Evolutionary conservation across 2,329 filamentous ascomycete species (phyloP), one percentile per base, ranked within the genome.

Genomic region (Tolypocladium sp.): DNA sequence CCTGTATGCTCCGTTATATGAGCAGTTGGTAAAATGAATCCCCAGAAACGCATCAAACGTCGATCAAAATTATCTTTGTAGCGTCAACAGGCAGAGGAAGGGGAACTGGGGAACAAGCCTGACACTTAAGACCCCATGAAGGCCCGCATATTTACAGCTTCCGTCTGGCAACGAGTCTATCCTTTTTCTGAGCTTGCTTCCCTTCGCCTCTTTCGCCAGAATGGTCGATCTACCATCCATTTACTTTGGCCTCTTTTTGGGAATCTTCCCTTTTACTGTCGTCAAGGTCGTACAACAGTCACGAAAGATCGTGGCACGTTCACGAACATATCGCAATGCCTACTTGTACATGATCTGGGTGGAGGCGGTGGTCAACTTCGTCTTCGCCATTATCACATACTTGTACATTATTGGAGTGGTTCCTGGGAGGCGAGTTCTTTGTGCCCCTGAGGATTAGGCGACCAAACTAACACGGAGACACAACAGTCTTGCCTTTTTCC

Each of bases 261-360:
- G 66, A n/a, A 57, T 68, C 35, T 67, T 68, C n/a, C 56, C 66
- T 15, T 66, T 69, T 9, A 64, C 67, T 3, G 56, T 68, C 33
- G 51, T 61, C 30, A 68, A 69, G 27, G 63, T 64, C 3, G 40
- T 63, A 1, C 55, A 60, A 4, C 67, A 69, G 55, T 67, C 66
- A 0, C 57, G 61, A 12, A 60, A 61, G 1, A 68, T 69, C 17
- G 22, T 65, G 38, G 44, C 58, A 57, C 22, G 65, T 56, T 8
- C 62, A 57, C 56, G 63, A 30, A 52, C 57, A 17, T 57, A 63
- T 44, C 61, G 57, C 20, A 67, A 65, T 56, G 60, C 60, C 9
- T 69, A 69, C 37, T 52, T 69, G 1, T 69, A 65, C 35, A 66
- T 69, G 66, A 67, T 69, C 25, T 69, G 68, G 67, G 38, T 53